phyloP scores from a whole-genome alignment of 345 rosid species.

The Toxicodendron radicans region DNA sequence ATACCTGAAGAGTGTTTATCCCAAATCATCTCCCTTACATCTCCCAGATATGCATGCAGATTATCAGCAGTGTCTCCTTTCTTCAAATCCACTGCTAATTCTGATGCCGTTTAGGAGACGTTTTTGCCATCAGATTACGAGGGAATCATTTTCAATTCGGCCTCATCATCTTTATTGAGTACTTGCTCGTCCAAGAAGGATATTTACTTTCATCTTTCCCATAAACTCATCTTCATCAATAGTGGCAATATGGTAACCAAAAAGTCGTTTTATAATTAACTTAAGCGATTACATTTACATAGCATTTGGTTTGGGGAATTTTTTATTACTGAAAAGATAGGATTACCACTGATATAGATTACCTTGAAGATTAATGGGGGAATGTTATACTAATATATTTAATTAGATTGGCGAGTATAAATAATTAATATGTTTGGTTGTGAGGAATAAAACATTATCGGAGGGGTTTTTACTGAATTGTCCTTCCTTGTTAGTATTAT shows the following conservation, averaged over 20 bases:
- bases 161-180: not conserved
- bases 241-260: slow-evolving; percentile 27
- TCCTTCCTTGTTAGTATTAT: no score
- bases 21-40: slow-evolving; percentile 34
- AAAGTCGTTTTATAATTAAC: no score
- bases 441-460: no score
- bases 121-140: slow-evolving; percentile 37
- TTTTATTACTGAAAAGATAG: no score
- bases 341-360: no score
- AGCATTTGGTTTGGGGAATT: no score
- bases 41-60: slow-evolving; percentile 37
- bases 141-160: slow-evolving; percentile 19
- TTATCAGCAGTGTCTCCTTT: slow-evolving; percentile 29
- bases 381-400: no score
- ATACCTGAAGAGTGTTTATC: slow-evolving; percentile 44
- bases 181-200: slow-evolving; percentile 29
- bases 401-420: no score
- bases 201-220: slow-evolving; percentile 31
- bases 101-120: slow-evolving; percentile 39
- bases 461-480: no score
- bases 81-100: slow-evolving; percentile 34
- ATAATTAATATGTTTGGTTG: no score
- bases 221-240: slow-evolving; percentile 27
- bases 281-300: no score
- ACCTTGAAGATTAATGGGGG: no score